Percentiles rank a stretch among this genome's conserved stretches.
Conservation (phyloP, 1,284 basidiomycete species). For the Grifola frondosa region DNA sequence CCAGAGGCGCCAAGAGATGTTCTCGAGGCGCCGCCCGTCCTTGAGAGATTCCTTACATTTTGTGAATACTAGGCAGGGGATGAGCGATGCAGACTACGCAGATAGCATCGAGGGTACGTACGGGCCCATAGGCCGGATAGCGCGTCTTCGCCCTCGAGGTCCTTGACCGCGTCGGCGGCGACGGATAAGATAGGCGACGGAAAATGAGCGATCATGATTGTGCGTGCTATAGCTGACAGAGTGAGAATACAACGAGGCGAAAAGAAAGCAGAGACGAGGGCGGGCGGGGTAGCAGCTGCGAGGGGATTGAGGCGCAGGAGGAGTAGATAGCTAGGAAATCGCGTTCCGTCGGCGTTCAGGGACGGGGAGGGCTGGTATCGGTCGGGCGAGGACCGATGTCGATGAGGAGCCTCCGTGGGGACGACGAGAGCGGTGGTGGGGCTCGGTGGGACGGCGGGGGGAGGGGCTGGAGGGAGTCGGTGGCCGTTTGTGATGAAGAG, state of each 20-base stretch:
- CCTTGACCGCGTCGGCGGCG: conserved; percentile 59
- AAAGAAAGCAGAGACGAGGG: conserved; percentile 9
- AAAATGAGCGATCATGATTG: conserved; percentile 51
- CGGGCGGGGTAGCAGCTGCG: conserved; percentile 1
- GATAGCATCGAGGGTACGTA: conserved; percentile 33
- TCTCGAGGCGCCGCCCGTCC: conserved; percentile 78
- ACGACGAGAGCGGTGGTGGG: background rate
- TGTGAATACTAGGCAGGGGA: conserved; percentile 62
- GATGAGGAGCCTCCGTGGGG: background rate
- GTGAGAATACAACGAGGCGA: conserved; percentile 6
- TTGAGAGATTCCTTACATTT: conserved; percentile 79
- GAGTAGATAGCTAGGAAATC: conserved; percentile 1
- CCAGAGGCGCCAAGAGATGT: conserved; percentile 86
- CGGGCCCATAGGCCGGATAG: conserved; percentile 63
- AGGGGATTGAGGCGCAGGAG: background rate
- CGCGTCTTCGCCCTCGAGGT: conserved; percentile 65
- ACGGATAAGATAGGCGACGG: conserved; percentile 64
- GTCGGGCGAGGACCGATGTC: background rate
- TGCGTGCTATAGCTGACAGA: too few species aligned
- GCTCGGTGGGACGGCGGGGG: background rate
- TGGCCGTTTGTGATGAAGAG: conserved; percentile 3
- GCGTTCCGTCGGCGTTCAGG: conserved; percentile 5
- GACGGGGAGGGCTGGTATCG: conserved; percentile 3
- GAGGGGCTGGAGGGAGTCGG: conserved; percentile 8
- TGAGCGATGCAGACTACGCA: conserved; percentile 15